A percentile compares a stretch with the other conserved stretches of the same genome.
These are phyloP conservation scores for Fusarium beomiforme DNA, from an alignment of 2,329 filamentous ascomycete species.

Conservation along the genomic window DNA sequence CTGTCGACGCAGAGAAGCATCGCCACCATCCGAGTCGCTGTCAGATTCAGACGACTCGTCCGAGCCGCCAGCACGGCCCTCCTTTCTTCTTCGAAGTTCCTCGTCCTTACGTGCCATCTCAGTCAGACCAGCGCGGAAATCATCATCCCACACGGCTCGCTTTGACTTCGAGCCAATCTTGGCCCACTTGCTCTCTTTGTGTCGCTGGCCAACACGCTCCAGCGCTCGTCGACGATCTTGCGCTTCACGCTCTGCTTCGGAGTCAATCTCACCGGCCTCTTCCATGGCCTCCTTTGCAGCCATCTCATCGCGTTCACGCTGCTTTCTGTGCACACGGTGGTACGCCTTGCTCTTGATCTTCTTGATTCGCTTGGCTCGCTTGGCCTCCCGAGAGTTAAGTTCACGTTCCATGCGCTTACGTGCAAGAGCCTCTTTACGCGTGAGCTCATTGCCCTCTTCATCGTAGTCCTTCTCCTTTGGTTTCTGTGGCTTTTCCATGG, in stretches of 20 bases:
- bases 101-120: conserved; percentile 87
- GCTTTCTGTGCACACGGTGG: conserved; percentile 88
- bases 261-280: conserved; percentile 69
- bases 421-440: conserved; percentile 74
- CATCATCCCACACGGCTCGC: conserved; percentile 87
- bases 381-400: conserved; percentile 86
- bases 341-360: conserved; percentile 99
- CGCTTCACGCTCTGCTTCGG: conserved; percentile 71
- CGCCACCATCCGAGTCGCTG: conserved; percentile 67
- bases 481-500: conserved; percentile 57
- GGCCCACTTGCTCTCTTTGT: conserved; percentile 91
- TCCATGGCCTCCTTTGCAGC: conserved; percentile 62
- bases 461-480: conserved; percentile 70
- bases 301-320: conserved; percentile 64
- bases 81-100: conserved; percentile 81
- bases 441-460: conserved; percentile 77
- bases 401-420: conserved; percentile 85
- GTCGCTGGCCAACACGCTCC: conserved; percentile 85
- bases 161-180: conserved; percentile 84
- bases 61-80: conserved; percentile 68
- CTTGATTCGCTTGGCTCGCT: conserved; percentile 90
- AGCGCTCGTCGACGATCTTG: conserved; percentile 80
- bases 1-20: conserved; percentile 60
- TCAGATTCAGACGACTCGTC: conserved; percentile 65
- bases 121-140: conserved; percentile 78